These are phyloP conservation scores for Phytophthora sojae DNA, from an alignment of 352 stramenopile genomes.

Conservation along the genomic window DNA sequence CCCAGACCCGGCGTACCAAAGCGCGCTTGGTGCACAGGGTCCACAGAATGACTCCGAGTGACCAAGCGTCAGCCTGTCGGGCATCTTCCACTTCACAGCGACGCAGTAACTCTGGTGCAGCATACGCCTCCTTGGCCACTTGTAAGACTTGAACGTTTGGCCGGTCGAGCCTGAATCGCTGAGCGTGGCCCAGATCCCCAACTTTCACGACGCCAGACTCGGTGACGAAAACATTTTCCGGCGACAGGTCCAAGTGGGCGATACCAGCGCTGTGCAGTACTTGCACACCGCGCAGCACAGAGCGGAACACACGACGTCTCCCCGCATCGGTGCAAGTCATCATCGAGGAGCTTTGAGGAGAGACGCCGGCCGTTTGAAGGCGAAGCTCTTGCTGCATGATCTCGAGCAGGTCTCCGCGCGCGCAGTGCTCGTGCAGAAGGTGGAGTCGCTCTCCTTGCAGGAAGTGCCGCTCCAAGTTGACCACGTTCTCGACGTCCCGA, in stretches of 20 bases:
- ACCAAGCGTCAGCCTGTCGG: constrained; percentile 72
- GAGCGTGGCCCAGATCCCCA: constrained; percentile 92
- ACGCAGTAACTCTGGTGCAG: constrained; percentile 67
- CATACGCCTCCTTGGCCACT: constrained; percentile 74
- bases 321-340: constrained; percentile 50
- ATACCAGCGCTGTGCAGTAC: constrained; percentile 89
- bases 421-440: constrained; percentile 73
- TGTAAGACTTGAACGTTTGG: constrained; percentile 30
- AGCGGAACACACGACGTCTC: constrained; percentile 52
- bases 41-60: constrained; percentile 77
- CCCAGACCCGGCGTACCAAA: constrained; percentile 52
- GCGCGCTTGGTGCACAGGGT: constrained; percentile 70
- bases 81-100: constrained; percentile 45
- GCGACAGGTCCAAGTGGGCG: constrained; percentile 94
- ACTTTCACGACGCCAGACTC: constrained; percentile 79
- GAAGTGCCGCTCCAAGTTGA: constrained; percentile 53
- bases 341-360: constrained; percentile 28
- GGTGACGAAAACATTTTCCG: constrained; percentile 95
- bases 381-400: constrained; percentile 60
- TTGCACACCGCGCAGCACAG: constrained; percentile 88
- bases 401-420: constrained; percentile 64
- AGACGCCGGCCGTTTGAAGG: constrained; percentile 49
- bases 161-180: constrained; percentile 31
- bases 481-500: constrained; percentile 44
- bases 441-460: constrained; percentile 68